Conservation (phyloP, 2,329 filamentous ascomycete genomes). For the Fusarium udum region DNA sequence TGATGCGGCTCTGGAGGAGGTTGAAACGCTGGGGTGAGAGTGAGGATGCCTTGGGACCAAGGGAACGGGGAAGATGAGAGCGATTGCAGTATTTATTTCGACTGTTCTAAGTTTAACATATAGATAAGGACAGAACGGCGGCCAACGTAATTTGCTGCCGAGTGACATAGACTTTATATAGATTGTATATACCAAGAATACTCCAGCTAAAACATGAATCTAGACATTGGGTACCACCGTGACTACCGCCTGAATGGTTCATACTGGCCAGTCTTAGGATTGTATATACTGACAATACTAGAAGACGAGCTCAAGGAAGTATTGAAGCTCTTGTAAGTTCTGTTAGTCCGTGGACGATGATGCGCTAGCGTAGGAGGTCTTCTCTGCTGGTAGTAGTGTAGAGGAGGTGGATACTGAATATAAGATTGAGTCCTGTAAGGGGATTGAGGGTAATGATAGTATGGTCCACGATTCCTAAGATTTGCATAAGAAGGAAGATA, state of each 20-base stretch:
- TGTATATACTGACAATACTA: conserved; percentile 16
- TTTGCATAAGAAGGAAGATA: conserved; percentile 1
- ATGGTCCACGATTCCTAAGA: background rate
- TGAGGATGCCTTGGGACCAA: fast-evolving
- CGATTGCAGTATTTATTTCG: background rate
- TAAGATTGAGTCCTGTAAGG: background rate
- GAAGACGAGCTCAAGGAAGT: conserved; percentile 9
- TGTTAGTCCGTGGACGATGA: conserved; percentile 12
- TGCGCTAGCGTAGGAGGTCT: background rate
- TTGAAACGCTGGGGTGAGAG: background rate
- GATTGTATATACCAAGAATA: background rate
- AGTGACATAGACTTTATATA: background rate
- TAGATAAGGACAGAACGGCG: background rate
- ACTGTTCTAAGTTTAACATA: background rate
- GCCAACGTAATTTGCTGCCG: background rate
- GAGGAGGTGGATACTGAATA: conserved; percentile 6
- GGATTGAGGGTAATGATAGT: background rate
- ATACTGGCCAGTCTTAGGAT: conserved; percentile 11
- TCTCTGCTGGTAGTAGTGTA: conserved; percentile 18
- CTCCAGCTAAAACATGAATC: background rate
- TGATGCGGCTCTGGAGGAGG: background rate
- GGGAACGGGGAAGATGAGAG: fast-evolving
- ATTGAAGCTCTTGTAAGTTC: conserved; percentile 17
- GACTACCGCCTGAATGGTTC: conserved; percentile 8
- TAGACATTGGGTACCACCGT: fast-evolving